These are phyloP conservation scores for Barbatosphaeria neglecta DNA, from an alignment of 495 filamentous ascomycete species.

Conservation along the genomic window DNA sequence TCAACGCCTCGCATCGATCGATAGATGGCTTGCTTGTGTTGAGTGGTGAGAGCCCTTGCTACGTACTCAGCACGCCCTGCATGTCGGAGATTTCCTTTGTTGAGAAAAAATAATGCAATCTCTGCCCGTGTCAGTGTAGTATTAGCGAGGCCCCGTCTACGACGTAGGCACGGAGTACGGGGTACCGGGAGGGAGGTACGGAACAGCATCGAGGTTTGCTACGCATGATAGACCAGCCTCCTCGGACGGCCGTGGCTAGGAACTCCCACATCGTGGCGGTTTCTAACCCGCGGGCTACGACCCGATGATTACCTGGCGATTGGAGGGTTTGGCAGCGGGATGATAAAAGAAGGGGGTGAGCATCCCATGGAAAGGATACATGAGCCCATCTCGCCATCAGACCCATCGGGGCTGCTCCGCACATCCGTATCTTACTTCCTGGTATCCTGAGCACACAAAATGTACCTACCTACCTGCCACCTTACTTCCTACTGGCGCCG, in stretches of 20 bases:
- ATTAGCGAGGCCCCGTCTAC: not conserved
- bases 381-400: not conserved
- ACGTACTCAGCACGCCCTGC: no score
- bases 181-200: no score
- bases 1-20: not conserved
- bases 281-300: not conserved
- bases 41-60: not conserved
- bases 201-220: no score
- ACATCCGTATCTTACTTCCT: no score
- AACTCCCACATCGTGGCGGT: not conserved
- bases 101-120: not conserved
- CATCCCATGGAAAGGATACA: not conserved
- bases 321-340: not conserved
- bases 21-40: not conserved
- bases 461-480: no score
- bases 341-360: not conserved
- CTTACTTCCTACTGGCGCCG: conserved; percentile 2
- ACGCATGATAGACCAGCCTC: not conserved
- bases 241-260: not conserved
- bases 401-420: not conserved
- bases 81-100: not conserved
- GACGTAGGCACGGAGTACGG: no score
- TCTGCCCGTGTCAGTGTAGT: no score
- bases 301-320: not conserved
- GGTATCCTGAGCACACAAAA: no score